A percentile compares a stretch with the other conserved stretches of the same genome.
These are phyloP conservation scores for Sclerotinia minor DNA, from an alignment of 2,329 filamentous ascomycete genomes.

Conservation along the genomic window DNA sequence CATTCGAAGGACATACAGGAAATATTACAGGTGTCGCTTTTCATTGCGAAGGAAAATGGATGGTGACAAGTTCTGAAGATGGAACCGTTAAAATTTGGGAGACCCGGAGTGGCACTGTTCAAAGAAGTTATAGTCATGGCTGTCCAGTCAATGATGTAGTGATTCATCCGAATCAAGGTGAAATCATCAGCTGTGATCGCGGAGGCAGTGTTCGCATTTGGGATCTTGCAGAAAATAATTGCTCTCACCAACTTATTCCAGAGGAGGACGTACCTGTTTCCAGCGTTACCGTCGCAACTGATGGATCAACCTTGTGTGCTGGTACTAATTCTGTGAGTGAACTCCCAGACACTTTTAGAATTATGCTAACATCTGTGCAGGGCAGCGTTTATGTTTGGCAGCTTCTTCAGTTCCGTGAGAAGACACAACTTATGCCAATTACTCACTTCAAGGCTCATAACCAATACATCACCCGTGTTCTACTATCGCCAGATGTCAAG, in stretches of 20 bases:
- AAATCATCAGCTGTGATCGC: slow-evolving; percentile 94
- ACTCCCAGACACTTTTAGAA: neutral
- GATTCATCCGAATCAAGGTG: slow-evolving; percentile 98
- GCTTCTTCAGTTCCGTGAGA: slow-evolving; percentile 70
- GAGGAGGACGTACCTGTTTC: slow-evolving; percentile 93
- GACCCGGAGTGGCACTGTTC: slow-evolving; percentile 53
- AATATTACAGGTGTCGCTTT: slow-evolving; percentile 97
- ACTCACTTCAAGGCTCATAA: slow-evolving; percentile 71
- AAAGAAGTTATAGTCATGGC: slow-evolving; percentile 90
- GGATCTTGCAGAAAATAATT: slow-evolving; percentile 96
- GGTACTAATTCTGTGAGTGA: slow-evolving; percentile 79
- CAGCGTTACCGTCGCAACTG: slow-evolving; percentile 92
- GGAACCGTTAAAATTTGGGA: slow-evolving; percentile 52
- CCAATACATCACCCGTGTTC: slow-evolving; percentile 71
- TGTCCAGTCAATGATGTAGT: slow-evolving; percentile 94
- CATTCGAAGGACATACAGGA: slow-evolving; percentile 92
- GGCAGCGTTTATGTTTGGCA: slow-evolving; percentile 98
- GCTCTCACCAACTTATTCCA: slow-evolving; percentile 91
- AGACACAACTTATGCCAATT: slow-evolving; percentile 69
- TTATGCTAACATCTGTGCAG: slow-evolving; percentile 48
- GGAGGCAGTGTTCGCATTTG: slow-evolving; percentile 91
- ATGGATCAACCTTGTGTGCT: slow-evolving; percentile 88
- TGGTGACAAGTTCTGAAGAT: slow-evolving; percentile 97
- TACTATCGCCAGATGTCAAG: slow-evolving; percentile 73
- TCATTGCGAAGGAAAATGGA: slow-evolving; percentile 99